These are phyloP conservation scores for Stevia rebaudiana DNA, from an alignment of 140 eudicot species.

Conservation along the genomic window DNA sequence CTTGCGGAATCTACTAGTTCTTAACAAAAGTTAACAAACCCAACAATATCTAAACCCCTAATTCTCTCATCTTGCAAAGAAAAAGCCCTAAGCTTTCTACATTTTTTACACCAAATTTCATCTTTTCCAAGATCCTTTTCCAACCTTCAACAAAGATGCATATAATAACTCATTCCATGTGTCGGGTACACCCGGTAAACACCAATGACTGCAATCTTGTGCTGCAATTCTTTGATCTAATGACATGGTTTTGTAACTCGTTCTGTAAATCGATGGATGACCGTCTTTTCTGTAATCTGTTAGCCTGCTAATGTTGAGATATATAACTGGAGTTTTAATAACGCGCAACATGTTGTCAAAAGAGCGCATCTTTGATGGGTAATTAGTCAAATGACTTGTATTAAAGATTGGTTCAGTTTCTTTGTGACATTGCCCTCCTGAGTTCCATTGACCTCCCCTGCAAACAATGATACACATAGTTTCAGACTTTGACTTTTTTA, in stretches of 20 bases:
- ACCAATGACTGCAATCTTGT: conserved; percentile 99
- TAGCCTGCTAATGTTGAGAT: conserved; percentile 78
- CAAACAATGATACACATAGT: conserved; percentile 21
- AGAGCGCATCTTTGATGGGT: conserved; percentile 82
- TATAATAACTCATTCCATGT: conserved; percentile 92
- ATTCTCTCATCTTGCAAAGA: background rate
- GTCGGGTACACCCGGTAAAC: conserved; percentile 97
- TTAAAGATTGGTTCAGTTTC: conserved; percentile 76
- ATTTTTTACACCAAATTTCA: conserved; percentile 25
- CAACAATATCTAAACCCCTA: conserved; percentile 9
- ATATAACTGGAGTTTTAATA: conserved; percentile 70
- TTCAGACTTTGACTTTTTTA: background rate
- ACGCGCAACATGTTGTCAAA: conserved; percentile 46
- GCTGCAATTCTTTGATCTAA: conserved; percentile 44
- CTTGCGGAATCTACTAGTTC: background rate
- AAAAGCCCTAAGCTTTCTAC: background rate
- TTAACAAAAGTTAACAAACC: background rate
- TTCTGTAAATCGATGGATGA: conserved; percentile 84
- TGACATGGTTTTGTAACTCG: conserved; percentile 35
- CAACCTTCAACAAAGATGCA: conserved; percentile 54
- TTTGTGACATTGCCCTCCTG: conserved; percentile 95
- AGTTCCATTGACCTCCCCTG: conserved; percentile 96
- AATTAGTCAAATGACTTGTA: conserved; percentile 46
- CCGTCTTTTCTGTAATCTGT: conserved; percentile 90
- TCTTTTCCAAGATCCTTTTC: conserved; percentile 54